Base-by-base conservation (phyloP, 2,329 filamentous ascomycete species). In the Apiospora malaysiana region DNA sequence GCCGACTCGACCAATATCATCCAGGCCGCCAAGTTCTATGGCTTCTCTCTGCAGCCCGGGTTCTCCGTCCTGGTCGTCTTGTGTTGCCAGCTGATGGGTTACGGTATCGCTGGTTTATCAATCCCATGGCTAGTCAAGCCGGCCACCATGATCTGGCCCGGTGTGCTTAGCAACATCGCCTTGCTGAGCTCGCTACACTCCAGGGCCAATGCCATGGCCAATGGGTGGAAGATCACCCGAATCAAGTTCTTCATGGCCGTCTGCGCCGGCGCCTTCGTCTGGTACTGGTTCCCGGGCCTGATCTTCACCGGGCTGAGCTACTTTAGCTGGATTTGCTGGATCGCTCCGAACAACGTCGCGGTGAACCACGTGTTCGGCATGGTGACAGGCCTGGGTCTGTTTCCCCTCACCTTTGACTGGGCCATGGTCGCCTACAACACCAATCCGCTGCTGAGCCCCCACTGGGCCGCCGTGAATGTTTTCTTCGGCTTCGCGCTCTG, bases 281-380 rank as follows among this genome's bases (percentile, higher is more conserved):
- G 86, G 79, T 89, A 89, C 75, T 89, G 85, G 81, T 83, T 89
- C 59, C 87, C 86, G 0, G 86, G 82, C 16, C 80, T 86, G 27
- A 77, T 88, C 2, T 86, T 83, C 75, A 85, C 83, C 59, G 84
- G 82, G 0, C 79, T 89, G 5, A 85, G 83, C 18, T 83, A 85
- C 7, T 84, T 86, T 70, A 81, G 83, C 68, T 85, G 83, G 76
- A 78, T 84, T 14, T 85, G 83, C 68, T 87, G 85, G 82, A 83
- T 86, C 49, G 81, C 78, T 0, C 85, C 84, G 0, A 80, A 86
- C 68, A 85, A 85, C 42, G 76, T 82, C 3, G 77, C 85, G 9
- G 76, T 87, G 63, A 86, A 86, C 71, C 84, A 86, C 72, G 76
- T 87, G 0, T 86, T 86, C 72, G 88, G 88, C 8, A 76, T 76